Evolutionary conservation across 768 basidiomycete species (phyloP).

Genomic region (Tricholoma sp.): DNA sequence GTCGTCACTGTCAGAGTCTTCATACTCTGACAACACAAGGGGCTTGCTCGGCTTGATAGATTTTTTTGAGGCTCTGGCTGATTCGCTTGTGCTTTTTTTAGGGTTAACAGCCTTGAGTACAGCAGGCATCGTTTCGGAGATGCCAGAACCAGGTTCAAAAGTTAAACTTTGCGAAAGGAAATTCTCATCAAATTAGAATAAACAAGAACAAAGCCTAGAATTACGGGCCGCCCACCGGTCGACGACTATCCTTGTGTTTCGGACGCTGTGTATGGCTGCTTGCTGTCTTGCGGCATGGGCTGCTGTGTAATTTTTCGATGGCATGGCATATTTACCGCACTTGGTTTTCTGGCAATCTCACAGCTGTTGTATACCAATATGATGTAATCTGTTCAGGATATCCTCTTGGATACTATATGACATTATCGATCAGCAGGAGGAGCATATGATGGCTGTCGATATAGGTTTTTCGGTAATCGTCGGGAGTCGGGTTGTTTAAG

Average conservation of each 20-base stretch:
- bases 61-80: neutral
- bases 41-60: conserved; percentile 3
- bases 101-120: neutral
- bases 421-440: too few species aligned
- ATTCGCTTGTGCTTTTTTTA: neutral
- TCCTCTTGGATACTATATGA: too few species aligned
- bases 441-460: too few species aligned
- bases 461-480: neutral
- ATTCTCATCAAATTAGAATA: neutral
- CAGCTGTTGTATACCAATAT: too few species aligned
- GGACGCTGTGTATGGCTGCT: too few species aligned
- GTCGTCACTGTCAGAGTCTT: conserved; percentile 26
- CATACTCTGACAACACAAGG: conserved; percentile 3
- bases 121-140: neutral
- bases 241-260: too few species aligned
- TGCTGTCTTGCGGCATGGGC: too few species aligned
- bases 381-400: too few species aligned
- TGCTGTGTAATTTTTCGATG: too few species aligned
- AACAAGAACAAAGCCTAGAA: neutral
- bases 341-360: too few species aligned
- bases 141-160: too few species aligned
- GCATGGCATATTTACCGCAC: too few species aligned
- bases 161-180: neutral
- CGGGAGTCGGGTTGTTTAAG: neutral
- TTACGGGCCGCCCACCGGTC: neutral